Conservation (phyloP, 2,329 filamentous ascomycete genomes). For the Botrytis sinoallii region DNA sequence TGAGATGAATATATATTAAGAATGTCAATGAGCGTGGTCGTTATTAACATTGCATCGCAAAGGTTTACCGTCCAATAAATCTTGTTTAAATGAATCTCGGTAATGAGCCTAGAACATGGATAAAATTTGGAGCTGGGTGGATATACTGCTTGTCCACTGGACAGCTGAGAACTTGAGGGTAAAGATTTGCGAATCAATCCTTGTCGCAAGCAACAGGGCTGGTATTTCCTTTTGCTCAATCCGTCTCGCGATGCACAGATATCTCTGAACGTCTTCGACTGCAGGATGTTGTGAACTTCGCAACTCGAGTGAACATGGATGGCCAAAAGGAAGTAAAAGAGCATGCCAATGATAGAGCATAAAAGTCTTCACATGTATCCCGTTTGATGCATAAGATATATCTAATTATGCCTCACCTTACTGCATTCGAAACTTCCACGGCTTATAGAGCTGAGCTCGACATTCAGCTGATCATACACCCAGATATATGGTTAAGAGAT, state of each 20-base stretch:
- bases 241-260: not conserved
- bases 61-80: not conserved
- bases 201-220: not conserved
- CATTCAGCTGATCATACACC: not conserved
- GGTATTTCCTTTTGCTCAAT: not conserved
- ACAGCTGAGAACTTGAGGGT: not conserved
- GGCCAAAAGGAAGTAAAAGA: not conserved
- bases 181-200: not conserved
- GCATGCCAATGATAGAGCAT: not conserved
- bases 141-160: not conserved
- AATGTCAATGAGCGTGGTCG: not conserved
- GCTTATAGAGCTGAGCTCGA: not conserved
- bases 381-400: not conserved
- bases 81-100: not conserved
- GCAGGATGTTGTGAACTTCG: not conserved
- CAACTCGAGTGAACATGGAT: not conserved
- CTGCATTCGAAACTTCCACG: not conserved
- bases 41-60: not conserved
- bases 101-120: not conserved
- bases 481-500: not conserved
- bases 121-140: not conserved
- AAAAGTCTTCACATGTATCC: not conserved
- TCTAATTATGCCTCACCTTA: not conserved
- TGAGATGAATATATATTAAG: not conserved
- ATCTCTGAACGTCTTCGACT: not conserved